A percentile compares a stretch with the other conserved stretches of the same genome.
Conservation (phyloP, 129 eudicot species). For the Ambrosia trifida region DNA sequence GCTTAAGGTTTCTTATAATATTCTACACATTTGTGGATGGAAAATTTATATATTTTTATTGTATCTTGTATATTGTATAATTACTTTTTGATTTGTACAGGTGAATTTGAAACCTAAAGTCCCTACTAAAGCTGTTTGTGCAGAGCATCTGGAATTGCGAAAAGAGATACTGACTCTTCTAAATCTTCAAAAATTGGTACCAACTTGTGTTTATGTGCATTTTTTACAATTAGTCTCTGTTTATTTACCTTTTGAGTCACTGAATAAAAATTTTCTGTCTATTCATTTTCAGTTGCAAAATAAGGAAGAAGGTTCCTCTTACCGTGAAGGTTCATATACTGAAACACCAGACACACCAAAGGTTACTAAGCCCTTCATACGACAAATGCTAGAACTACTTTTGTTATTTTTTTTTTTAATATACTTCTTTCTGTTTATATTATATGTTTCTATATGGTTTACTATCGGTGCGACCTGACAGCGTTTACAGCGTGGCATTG, state of each 20-base stretch:
- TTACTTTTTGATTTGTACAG: slow-evolving; percentile 34
- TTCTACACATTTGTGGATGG: slow-evolving; percentile 13
- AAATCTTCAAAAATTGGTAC: slow-evolving; percentile 88
- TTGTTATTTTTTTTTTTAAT: background rate
- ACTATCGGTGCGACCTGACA: slow-evolving; percentile 30
- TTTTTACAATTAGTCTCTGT: background rate
- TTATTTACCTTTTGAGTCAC: slow-evolving; percentile 2
- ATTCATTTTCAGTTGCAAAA: slow-evolving; percentile 60
- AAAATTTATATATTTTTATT: background rate
- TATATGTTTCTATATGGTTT: slow-evolving; percentile 24
- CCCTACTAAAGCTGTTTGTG: slow-evolving; percentile 93
- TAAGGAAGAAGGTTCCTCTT: slow-evolving; percentile 92
- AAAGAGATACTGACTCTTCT: slow-evolving; percentile 83
- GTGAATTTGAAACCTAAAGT: slow-evolving; percentile 96
- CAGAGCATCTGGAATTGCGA: slow-evolving; percentile 95
- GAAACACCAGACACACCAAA: slow-evolving; percentile 91
- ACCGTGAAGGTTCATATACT: slow-evolving; percentile 78
- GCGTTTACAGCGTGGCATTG: slow-evolving; percentile 56
- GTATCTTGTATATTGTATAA: background rate
- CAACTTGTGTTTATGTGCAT: slow-evolving; percentile 4
- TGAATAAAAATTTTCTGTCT: background rate
- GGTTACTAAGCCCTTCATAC: slow-evolving; percentile 40
- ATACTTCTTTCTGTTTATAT: slow-evolving; percentile 9
- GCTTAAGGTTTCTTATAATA: slow-evolving; percentile 74
- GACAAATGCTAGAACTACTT: background rate